A percentile compares a stretch with the other conserved stretches of the same genome.
phyloP scores from a whole-genome alignment of 768 basidiomycete species.

The Kondoa subrosea region DNA sequence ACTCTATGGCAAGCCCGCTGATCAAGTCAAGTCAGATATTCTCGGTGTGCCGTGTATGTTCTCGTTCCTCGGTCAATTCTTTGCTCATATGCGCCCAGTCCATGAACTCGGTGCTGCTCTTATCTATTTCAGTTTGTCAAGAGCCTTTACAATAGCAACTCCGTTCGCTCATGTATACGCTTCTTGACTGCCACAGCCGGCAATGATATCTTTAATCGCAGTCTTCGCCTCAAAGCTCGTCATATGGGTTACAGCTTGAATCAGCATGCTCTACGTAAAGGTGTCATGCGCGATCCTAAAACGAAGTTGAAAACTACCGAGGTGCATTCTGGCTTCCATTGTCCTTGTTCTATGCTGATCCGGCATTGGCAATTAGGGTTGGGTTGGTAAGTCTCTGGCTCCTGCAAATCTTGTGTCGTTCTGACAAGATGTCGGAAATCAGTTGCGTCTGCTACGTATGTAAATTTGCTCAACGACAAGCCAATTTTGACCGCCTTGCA shows the following conservation, averaged over 20 bases:
- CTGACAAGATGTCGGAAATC: not conserved
- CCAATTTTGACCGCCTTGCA: conserved; percentile 32
- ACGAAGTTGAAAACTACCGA: conserved; percentile 38
- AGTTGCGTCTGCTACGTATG: not conserved
- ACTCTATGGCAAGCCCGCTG: not conserved
- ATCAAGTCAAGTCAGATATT: conserved; percentile 30
- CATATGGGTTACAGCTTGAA: conserved; percentile 69
- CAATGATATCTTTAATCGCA: conserved; percentile 85
- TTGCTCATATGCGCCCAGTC: conserved; percentile 37
- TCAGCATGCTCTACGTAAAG: conserved; percentile 61
- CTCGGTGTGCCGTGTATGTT: conserved; percentile 9
- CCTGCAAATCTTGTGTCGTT: not conserved
- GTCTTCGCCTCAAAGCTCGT: conserved; percentile 66
- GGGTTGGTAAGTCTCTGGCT: not conserved
- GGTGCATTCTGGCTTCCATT: not conserved
- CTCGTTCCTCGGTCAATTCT: not conserved
- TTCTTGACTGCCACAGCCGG: no score
- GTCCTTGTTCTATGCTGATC: not conserved
- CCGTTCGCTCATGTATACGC: no score
- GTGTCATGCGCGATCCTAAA: conserved; percentile 53
- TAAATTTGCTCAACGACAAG: conserved; percentile 32
- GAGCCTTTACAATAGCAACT: no score
- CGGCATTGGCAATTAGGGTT: not conserved
- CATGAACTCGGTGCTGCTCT: conserved; percentile 60
- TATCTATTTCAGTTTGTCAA: conserved; percentile 90